Evolutionary conservation across 2,329 filamentous ascomycete genomes (phyloP).

Genomic region (Aspergillus costaricaensis): DNA sequence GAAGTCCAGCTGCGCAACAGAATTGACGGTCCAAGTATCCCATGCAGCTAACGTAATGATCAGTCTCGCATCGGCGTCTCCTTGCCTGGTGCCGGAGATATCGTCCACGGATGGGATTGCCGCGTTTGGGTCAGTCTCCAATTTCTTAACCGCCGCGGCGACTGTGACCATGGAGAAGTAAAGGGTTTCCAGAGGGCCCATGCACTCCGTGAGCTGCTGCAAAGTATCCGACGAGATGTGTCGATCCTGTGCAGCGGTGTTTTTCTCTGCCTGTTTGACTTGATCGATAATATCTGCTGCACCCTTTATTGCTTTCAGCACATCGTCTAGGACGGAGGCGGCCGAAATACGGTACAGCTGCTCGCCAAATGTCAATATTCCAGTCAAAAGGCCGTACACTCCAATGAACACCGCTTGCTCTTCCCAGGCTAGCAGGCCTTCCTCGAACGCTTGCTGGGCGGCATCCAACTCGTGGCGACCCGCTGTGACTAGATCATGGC

Average conservation of each 20-base stretch:
- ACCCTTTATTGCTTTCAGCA: background rate
- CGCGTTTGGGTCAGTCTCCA: background rate
- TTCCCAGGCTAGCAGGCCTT: background rate
- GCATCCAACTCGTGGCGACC: background rate
- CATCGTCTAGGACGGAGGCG: background rate
- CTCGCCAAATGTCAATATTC: background rate
- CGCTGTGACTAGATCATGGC: background rate
- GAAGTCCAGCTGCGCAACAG: background rate
- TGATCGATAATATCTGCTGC: background rate
- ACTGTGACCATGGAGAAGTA: background rate
- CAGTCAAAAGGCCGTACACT: background rate
- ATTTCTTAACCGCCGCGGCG: background rate
- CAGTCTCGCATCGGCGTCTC: background rate
- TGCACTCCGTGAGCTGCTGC: background rate
- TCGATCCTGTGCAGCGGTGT: background rate
- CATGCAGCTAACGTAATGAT: background rate
- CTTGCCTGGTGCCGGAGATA: background rate
- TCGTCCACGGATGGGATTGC: background rate
- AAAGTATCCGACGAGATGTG: background rate
- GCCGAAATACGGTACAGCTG: background rate
- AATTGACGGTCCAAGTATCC: slow-evolving; percentile 1
- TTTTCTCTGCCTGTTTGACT: background rate
- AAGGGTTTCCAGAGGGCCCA: background rate
- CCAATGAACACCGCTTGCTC: background rate
- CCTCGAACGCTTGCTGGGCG: background rate